Percentiles rank a stretch among this genome's conserved stretches.
Evolutionary conservation across 768 basidiomycete species (phyloP).

Genomic region (Lactifluus pinguis): DNA sequence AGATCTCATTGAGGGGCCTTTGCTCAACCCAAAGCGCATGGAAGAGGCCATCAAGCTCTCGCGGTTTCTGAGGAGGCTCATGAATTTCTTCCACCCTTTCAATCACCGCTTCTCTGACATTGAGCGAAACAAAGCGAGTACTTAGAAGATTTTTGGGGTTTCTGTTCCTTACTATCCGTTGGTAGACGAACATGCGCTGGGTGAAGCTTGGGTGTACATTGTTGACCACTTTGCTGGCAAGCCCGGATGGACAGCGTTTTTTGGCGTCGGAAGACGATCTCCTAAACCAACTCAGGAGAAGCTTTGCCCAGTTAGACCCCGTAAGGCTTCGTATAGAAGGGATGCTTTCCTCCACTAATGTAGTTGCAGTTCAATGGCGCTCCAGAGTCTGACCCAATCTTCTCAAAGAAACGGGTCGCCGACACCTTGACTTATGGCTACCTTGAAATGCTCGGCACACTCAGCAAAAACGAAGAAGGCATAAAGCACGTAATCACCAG

Average conservation of each 20-base stretch:
- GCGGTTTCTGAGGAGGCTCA: constrained; percentile 81
- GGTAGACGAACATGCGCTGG: constrained; percentile 74
- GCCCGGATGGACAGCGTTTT: constrained; percentile 76
- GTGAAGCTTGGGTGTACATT: constrained; percentile 77
- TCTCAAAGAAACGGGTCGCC: constrained; percentile 74
- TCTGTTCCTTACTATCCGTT: not conserved
- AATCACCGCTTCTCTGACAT: constrained; percentile 82
- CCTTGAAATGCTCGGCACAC: constrained; percentile 87
- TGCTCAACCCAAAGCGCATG: constrained; percentile 83
- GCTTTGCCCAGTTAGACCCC: constrained; percentile 89
- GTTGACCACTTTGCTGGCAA: constrained; percentile 73
- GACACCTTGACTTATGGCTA: constrained; percentile 86
- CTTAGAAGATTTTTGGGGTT: not conserved
- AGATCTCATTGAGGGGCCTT: constrained; percentile 85
- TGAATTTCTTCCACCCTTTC: constrained; percentile 90
- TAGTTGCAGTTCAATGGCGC: constrained; percentile 54
- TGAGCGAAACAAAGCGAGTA: constrained; percentile 49
- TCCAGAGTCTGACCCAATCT: constrained; percentile 68
- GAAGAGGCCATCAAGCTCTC: constrained; percentile 92
- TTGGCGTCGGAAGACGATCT: constrained; percentile 77
- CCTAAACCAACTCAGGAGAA: constrained; percentile 70
- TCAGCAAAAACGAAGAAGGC: constrained; percentile 85
- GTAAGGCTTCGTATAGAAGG: constrained; percentile 35
- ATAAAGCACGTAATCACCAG: constrained; percentile 47
- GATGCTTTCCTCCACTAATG: not conserved